Percentiles rank a stretch among this genome's conserved stretches.
These are phyloP conservation scores for Penicillium sp. DNA, from an alignment of 2,329 filamentous ascomycete genomes.

Conservation along the genomic window DNA sequence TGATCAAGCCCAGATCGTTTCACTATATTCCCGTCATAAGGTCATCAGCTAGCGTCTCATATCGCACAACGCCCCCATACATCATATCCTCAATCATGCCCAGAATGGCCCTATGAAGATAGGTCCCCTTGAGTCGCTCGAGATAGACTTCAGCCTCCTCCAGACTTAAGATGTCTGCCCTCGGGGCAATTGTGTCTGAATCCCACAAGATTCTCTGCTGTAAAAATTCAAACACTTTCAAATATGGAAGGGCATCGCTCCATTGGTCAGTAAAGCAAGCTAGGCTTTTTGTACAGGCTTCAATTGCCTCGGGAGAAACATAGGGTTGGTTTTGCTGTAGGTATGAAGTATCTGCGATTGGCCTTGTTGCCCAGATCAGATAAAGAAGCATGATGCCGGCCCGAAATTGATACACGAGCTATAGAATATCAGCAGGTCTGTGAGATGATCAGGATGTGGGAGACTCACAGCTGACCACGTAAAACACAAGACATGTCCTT, in stretches of 20 bases:
- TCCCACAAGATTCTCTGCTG: constrained; percentile 11
- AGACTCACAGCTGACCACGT: constrained; percentile 31
- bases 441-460: background rate
- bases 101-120: constrained; percentile 25
- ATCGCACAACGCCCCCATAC: constrained; percentile 11
- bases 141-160: constrained; percentile 19
- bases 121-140: constrained; percentile 23
- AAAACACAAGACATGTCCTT: constrained; percentile 31
- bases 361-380: constrained; percentile 22
- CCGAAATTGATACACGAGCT: constrained; percentile 31
- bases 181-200: background rate
- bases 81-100: constrained; percentile 32
- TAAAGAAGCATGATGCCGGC: constrained; percentile 29
- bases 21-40: constrained; percentile 9
- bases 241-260: constrained; percentile 25
- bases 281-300: constrained; percentile 21
- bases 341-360: constrained; percentile 5
- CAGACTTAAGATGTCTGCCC: background rate
- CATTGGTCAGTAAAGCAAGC: constrained; percentile 25
- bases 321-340: constrained; percentile 5
- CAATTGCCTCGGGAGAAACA: constrained; percentile 21
- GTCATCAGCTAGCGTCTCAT: constrained; percentile 4
- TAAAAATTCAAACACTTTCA: constrained; percentile 22
- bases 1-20: background rate
- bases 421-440: background rate